Evolutionary conservation across 192 early-diverging fungal species (phyloP), one percentile per base, ranked within the genome.

Genomic region (Linderina pennispora): DNA sequence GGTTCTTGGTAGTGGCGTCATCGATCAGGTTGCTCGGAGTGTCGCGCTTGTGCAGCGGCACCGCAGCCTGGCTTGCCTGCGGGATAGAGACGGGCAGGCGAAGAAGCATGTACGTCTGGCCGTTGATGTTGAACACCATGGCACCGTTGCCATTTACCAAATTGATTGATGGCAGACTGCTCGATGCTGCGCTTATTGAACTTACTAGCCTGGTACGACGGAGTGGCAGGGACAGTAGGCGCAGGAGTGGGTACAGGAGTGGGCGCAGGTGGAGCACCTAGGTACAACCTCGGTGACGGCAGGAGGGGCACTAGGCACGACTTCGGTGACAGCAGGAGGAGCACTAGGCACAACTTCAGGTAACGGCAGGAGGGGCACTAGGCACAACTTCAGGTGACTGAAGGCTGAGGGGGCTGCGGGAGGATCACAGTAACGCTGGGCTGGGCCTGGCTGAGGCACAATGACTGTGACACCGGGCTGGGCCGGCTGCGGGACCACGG

Each of bases 1-100:
- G 51, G 37, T 62, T 47, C 23, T 48, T 48, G 11, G 59, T 62
- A 10, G 59, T 62, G n/a, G 59, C 52, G 34, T 62, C 47, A 22
- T 34, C 17, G n/a, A 62, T 42, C 16, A 62, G 36, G 23, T 55
- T 52, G 16, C 42, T 40, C 31, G 48, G 39, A 4, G 15, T 55
- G n/a, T 50, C 43, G 23, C 59, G 59, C 43, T 55, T 62, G 11
- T 43, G 52, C 32, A 62, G 59, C 8, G n/a, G 23, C 6, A 26
- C 43, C 16, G 43, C 25, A 14, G 20, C 45, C 11, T 55, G 35
- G 14, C 32, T 20, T 0, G 36, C 59, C 47, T 50, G 25, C 17
- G 50, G 39, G 8, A 54, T 13, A 8, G 50, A 43, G 0, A 50
- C 47, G 15, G 59, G 59, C 26, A 62, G 59, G 9, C 52, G 59